These are phyloP conservation scores for Trypanosoma vivax DNA, from an alignment of 208 protist genomes.

Conservation along the genomic window DNA sequence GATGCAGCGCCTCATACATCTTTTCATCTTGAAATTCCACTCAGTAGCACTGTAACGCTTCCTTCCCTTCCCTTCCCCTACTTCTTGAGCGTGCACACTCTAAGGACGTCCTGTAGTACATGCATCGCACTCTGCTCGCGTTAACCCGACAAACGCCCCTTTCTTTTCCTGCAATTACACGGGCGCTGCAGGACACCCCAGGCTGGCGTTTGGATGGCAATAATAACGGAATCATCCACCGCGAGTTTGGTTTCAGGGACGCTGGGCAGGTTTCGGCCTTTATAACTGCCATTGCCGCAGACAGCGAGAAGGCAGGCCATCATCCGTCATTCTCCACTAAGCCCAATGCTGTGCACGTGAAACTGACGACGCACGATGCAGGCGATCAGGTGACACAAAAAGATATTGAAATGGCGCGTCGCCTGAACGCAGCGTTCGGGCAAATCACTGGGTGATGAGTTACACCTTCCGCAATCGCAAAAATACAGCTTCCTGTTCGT, in stretches of 20 bases:
- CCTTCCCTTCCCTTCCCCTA: too few species aligned
- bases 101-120: too few species aligned
- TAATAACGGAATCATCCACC: conserved; percentile 32
- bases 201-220: conserved; percentile 66
- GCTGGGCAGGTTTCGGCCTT: conserved; percentile 89
- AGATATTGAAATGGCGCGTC: conserved; percentile 61
- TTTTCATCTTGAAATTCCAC: too few species aligned
- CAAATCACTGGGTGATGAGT: background rate
- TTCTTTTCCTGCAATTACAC: conserved; percentile 70
- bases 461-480: too few species aligned
- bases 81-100: too few species aligned
- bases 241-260: conserved; percentile 76
- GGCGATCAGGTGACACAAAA: conserved; percentile 78
- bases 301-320: conserved; percentile 87
- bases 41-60: too few species aligned
- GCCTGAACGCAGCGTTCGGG: conserved; percentile 49
- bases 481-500: too few species aligned
- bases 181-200: conserved; percentile 62
- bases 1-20: too few species aligned
- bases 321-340: conserved; percentile 95
- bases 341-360: conserved; percentile 90
- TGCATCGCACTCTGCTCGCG: too few species aligned
- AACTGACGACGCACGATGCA: conserved; percentile 92
- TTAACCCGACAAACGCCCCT: conserved; percentile 30
- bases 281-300: conserved; percentile 76